Evolutionary conservation across 129 eudicot species (phyloP), one percentile per base, ranked within the genome.

Genomic region (Flaveria robusta): DNA sequence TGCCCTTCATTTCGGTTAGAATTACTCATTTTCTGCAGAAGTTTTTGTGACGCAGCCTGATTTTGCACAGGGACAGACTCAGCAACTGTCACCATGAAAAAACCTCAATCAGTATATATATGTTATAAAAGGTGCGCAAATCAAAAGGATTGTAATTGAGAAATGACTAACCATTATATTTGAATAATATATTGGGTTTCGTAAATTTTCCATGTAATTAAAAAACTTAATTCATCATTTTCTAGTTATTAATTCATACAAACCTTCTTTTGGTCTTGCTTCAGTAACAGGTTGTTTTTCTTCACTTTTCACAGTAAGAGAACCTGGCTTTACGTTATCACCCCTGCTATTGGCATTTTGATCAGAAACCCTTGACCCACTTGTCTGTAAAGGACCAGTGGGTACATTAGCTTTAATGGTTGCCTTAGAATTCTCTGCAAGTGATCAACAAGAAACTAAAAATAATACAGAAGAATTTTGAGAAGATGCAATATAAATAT

Each of bases 31-130:
- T 85, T 90, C 84, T 93, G 96, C 2, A 90, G 88, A 54, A 93
- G 96, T 45, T 93, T 93, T 60, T 90, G 98, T 75, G 96, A 89
- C 85, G 98, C 98, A 43, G 87, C 98, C 83, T 90, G 96, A 77
- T 90, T 93, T 79, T 90, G 96, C 78, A 92, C 84, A 74, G 98
- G 96, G 63, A 77, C 68, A 13, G 84, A 77, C 52, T 90, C 94
- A 9, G 78, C 77, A 47, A 86, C 95, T 90, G 89, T 22, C 45
- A 75, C 45, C 68, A 72, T 63, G 24, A 82, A 47, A 68, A 63
- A 22, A 41, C 37, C 27, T 8, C 20, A 19, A 42, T 80, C 79
- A 68, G 46, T 20, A 68, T 20, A 68, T 26, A 41, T n/a, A 39
- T 19, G 64, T 45, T 10, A 58, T 12, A 59, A 19, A 60, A 60